Conservation (phyloP, 768 basidiomycete genomes). For the Xerocomellus chrysenteron region DNA sequence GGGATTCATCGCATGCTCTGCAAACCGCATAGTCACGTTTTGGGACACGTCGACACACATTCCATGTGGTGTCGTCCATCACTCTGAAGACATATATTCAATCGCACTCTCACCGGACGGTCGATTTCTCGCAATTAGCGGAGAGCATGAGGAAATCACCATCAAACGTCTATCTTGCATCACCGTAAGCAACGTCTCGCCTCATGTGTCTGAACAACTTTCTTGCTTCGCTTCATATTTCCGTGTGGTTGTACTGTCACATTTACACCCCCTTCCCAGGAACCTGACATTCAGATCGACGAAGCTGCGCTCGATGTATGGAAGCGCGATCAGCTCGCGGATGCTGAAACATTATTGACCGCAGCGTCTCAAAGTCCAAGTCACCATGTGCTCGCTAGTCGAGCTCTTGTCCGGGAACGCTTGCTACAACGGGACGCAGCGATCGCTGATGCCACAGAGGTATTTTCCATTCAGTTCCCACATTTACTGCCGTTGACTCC, state of each 20-base stretch:
- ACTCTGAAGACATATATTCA: background rate
- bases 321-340: background rate
- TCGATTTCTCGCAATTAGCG: background rate
- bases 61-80: background rate
- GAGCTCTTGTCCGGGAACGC: background rate
- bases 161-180: background rate
- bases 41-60: background rate
- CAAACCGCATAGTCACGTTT: background rate
- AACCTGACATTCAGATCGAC: background rate
- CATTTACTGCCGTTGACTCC: background rate
- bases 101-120: background rate
- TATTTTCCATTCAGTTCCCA: background rate
- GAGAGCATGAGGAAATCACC: background rate
- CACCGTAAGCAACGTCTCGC: background rate
- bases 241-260: background rate
- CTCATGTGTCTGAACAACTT: background rate
- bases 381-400: background rate
- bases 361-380: background rate
- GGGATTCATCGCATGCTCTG: background rate
- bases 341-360: background rate
- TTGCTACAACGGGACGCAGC: background rate
- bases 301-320: background rate
- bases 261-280: background rate
- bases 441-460: background rate
- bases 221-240: background rate